phyloP scores from a whole-genome alignment of 2,329 filamentous ascomycete genomes.

The Microdochium nivale region DNA sequence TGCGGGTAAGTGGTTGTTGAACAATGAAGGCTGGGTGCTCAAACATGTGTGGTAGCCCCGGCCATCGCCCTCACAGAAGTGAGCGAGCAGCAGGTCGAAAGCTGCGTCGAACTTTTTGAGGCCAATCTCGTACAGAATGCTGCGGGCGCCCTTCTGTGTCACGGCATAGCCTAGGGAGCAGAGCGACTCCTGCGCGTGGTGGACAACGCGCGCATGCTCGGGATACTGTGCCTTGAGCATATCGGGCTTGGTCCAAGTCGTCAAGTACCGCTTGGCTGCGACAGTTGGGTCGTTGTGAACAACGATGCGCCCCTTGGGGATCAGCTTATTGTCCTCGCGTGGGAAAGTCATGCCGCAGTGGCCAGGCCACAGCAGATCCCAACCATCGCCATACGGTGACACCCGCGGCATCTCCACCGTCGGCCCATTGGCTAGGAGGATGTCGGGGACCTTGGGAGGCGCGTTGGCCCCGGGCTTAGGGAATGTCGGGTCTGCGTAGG shows the following conservation, averaged over 20 bases:
- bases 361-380: slow-evolving; percentile 44
- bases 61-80: neutral
- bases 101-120: neutral
- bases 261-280: slow-evolving; percentile 21
- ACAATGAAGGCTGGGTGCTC: neutral
- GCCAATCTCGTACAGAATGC: slow-evolving; percentile 21
- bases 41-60: neutral
- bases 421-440: slow-evolving; percentile 11
- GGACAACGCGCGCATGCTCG: slow-evolving; percentile 26
- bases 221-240: slow-evolving; percentile 15
- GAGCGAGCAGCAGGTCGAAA: neutral
- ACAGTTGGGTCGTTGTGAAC: slow-evolving; percentile 25
- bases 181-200: slow-evolving; percentile 18
- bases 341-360: slow-evolving; percentile 33
- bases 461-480: slow-evolving; percentile 13
- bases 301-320: slow-evolving; percentile 22
- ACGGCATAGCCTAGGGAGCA: slow-evolving; percentile 30
- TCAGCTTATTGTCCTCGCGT: slow-evolving; percentile 4
- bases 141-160: slow-evolving; percentile 23
- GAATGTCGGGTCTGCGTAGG: slow-evolving; percentile 16
- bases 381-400: slow-evolving; percentile 40
- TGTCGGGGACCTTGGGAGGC: slow-evolving; percentile 4
- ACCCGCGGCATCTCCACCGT: neutral
- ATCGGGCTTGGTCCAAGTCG: slow-evolving; percentile 24
- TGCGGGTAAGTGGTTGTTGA: neutral